Percentiles rank a stretch among this genome's conserved stretches.
Conservation (phyloP, 345 rosid genomes). For the Linum trigynum region DNA sequence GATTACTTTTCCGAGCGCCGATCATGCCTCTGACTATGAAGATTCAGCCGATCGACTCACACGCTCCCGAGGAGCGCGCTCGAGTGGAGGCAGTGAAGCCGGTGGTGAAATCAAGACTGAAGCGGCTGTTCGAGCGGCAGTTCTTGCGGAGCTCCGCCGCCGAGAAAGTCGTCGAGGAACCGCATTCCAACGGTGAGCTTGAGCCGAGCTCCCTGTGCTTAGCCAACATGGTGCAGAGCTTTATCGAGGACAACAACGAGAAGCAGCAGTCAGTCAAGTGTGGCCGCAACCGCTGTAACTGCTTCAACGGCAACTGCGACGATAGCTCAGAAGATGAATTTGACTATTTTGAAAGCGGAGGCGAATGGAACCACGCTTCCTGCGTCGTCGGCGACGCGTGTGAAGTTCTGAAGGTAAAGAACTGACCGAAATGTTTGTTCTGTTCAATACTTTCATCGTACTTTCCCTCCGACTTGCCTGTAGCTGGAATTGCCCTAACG, state of each 20-base stretch:
- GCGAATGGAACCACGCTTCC: conserved; percentile 25
- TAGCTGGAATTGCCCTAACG: background rate
- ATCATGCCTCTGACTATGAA: conserved; percentile 51
- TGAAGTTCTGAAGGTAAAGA: conserved; percentile 56
- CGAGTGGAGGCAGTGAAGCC: conserved; percentile 44
- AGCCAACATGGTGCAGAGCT: conserved; percentile 66
- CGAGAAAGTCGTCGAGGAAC: conserved; percentile 35
- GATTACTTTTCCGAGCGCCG: conserved; percentile 6
- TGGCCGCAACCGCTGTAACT: conserved; percentile 45
- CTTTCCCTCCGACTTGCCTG: background rate
- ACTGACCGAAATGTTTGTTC: background rate
- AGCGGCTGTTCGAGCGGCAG: conserved; percentile 82
- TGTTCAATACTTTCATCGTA: background rate
- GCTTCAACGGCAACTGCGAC: conserved; percentile 50
- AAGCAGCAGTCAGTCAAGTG: conserved; percentile 33
- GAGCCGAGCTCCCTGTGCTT: conserved; percentile 78
- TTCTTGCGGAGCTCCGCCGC: conserved; percentile 42
- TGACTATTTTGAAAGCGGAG: conserved; percentile 22
- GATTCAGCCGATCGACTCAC: conserved; percentile 68
- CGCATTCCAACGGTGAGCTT: conserved; percentile 33
- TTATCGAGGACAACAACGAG: conserved; percentile 62
- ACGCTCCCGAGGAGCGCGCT: conserved; percentile 25
- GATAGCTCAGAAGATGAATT: conserved; percentile 74
- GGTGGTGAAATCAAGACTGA: conserved; percentile 59
- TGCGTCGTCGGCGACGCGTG: conserved; percentile 38